A percentile compares a stretch with the other conserved stretches of the same genome.
Evolutionary conservation across 352 stramenopile species (phyloP).

Genomic region (Pythium scleroteichum): DNA sequence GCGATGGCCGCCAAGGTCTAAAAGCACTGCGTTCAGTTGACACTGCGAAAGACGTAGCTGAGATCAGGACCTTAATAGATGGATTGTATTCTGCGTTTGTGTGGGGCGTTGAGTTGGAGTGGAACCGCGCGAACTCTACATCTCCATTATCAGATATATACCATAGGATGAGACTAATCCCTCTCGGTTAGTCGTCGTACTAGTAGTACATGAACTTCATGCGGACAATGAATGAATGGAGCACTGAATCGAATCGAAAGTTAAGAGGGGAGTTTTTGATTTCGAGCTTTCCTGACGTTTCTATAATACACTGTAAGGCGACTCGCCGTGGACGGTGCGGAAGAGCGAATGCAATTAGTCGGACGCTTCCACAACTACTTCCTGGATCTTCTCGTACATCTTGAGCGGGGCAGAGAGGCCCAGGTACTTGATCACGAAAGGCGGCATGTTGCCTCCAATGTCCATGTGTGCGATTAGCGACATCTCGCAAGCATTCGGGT

Average conservation of each 20-base stretch:
- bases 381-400: slow-evolving; percentile 68
- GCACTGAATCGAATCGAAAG: no score
- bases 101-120: no score
- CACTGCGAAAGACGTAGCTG: neutral
- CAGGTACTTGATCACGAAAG: slow-evolving; percentile 67
- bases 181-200: neutral
- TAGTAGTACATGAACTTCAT: no score
- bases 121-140: no score
- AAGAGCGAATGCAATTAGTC: neutral
- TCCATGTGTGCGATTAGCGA: slow-evolving; percentile 76
- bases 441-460: slow-evolving; percentile 63
- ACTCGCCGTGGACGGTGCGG: neutral
- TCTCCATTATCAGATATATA: no score
- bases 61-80: neutral
- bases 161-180: no score
- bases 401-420: slow-evolving; percentile 80
- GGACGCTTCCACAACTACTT: slow-evolving; percentile 17
- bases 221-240: no score
- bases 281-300: neutral
- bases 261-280: no score
- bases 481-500: slow-evolving; percentile 68
- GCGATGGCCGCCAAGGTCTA: slow-evolving; percentile 15
- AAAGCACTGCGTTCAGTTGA: neutral
- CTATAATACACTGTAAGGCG: neutral
- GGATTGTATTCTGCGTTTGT: neutral